These are phyloP conservation scores for Sugiyamaella neomexicana DNA, from an alignment of 1,139 yeast genomes.

Conservation along the genomic window DNA sequence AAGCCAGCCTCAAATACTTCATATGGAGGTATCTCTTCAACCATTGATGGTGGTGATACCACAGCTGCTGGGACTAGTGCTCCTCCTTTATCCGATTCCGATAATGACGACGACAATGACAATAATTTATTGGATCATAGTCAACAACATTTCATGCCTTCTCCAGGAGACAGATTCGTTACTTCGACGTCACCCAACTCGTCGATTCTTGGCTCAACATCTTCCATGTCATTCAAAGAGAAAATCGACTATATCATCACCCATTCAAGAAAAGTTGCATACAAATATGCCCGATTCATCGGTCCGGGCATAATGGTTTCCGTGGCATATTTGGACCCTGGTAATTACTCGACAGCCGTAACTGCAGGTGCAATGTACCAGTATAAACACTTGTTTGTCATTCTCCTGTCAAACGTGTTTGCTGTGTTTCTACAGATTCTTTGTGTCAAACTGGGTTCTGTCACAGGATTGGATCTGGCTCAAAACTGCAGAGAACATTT, in stretches of 20 bases:
- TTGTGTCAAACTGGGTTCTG: slow-evolving; percentile 83
- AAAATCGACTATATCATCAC: slow-evolving; percentile 24
- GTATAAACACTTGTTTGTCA: slow-evolving; percentile 77
- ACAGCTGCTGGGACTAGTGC: background rate
- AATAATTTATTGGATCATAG: background rate
- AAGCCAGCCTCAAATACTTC: slow-evolving; percentile 1
- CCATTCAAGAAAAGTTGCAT: slow-evolving; percentile 22
- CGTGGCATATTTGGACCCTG: slow-evolving; percentile 97
- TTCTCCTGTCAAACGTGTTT: slow-evolving; percentile 77
- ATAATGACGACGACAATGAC: background rate
- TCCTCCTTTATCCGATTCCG: background rate
- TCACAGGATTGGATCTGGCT: slow-evolving; percentile 78
- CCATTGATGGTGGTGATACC: background rate
- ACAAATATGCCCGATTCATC: slow-evolving; percentile 63
- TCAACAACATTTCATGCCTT: background rate
- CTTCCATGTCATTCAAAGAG: slow-evolving; percentile 21
- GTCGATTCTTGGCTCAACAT: background rate
- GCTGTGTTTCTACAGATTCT: slow-evolving; percentile 84
- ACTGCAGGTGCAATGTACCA: slow-evolving; percentile 89
- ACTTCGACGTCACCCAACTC: background rate
- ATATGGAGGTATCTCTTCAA: slow-evolving; percentile 1
- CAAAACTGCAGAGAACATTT: slow-evolving; percentile 79
- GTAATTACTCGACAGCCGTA: slow-evolving; percentile 93
- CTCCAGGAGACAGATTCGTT: background rate
- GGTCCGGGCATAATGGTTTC: slow-evolving; percentile 96